Evolutionary conservation across 192 early-diverging fungal genomes (phyloP), one percentile per base, ranked within the genome.

Genomic region (Kappamyces sp.): DNA sequence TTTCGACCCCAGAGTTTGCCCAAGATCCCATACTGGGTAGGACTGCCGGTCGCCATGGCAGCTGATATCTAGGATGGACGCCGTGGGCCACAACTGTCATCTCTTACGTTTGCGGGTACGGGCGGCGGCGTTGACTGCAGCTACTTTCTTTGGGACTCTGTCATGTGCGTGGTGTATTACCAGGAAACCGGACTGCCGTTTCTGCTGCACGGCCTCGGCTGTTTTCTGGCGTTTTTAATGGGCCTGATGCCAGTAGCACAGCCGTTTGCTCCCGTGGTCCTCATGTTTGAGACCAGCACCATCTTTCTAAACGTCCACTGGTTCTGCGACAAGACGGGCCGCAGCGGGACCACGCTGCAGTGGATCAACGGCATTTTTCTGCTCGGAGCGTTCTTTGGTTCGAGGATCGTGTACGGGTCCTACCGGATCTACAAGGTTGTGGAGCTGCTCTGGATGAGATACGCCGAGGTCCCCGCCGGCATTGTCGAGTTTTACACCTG

Each of bases 261-360:
- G 64, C 91, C 90, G 72, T 94, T 88, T 63, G 94, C 90, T 15
- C 77, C 86, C 7, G 79, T 83, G 9, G 93, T 92, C 60, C 80
- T 96, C 45, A 82, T 96, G 83, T 92, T 84, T 68, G 94, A 96
- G 69, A 67, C 91, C 47, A 57, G 79, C 58, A 94, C 91, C 5
- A 87, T 88, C 9, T 93, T 94, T 60, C 76, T 96, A 40, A 94
- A 94, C 66, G 77, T 86, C 61, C 86, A 94, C 77, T 97, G 91
- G 91, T 78, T 85, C 59, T 84, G 77, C 83, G 94, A 97, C 76
- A 97, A 97, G 69, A 70, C 88, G 22, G 87, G 88, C 15, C 70
- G 84, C 75, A 89, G 88, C 31, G 94, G 91, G 48, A 74, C 76
- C 31, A 77, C 68, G 12, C 66, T 86, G 33, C 94, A 94, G 68